Base-by-base conservation (phyloP, 2,329 filamentous ascomycete genomes). In the Waltergamsia citrina region DNA sequence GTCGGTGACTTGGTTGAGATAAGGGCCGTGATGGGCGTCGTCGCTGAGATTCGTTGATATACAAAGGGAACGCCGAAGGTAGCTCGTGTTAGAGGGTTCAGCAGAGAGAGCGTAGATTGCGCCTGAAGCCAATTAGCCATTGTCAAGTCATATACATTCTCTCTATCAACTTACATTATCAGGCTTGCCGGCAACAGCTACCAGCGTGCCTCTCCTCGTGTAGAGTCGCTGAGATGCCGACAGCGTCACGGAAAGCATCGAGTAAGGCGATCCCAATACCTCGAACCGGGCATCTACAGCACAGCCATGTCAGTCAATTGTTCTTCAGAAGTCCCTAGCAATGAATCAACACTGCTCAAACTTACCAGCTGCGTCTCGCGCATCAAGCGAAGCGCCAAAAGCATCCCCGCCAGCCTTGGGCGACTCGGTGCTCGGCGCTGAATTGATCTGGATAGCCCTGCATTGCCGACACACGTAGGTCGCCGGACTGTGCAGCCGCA, bases 211-310 rank as follows among this genome's bases (percentile, higher is more conserved):
- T 49, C 87, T 78, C 46, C 90, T 76, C 16, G 92, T 95, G 60
- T 92, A 95, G 32, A 98, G 77, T 48, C 84, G 82, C 58, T 96
- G 90, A 21, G 90, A 96, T 27, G 92, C 85, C 23, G 92, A 93
- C 34, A 98, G 74, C 7, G 82, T 85, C 43, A 94, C 88, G 16
- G 90, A 95, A 46, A 98, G 79, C 43, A 98, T 77, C 36, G 92
- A 96, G 59, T 92, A 92, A 2, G 90, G 87, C 17, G 85, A 76
- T 41, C 92, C 92, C 43, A 98, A 67, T 31, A 96, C 86, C 59
- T 96, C 86, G 58, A 98, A 98, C 38, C 80, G 79, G 35, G 92
- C 92, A 72, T 96, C 92, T 95, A 46, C 7, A 37, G n/a, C 15
- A n/a, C 17, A 7, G 7, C 16, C 22, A 19, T 16, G 41, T 48